A percentile compares a stretch with the other conserved stretches of the same genome.
These are phyloP conservation scores for Wickerhamomyces ciferrii DNA, from an alignment of 805 yeast genomes.

Conservation along the genomic window DNA sequence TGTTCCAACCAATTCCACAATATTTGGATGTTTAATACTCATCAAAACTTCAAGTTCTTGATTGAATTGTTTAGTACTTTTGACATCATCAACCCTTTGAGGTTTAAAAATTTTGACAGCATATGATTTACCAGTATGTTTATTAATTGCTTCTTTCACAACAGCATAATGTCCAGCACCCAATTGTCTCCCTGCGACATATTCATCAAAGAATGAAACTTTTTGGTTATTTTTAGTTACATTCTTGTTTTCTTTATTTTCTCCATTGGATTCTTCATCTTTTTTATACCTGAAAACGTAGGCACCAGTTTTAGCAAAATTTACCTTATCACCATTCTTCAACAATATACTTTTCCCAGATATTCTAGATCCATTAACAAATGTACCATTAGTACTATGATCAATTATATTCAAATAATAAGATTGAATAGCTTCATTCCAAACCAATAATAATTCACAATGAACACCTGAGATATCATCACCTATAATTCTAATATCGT, in stretches of 20 bases:
- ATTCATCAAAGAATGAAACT: constrained; percentile 49
- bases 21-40: constrained; percentile 64
- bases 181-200: constrained; percentile 44
- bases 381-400: constrained; percentile 58
- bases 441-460: constrained; percentile 44
- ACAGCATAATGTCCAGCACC: constrained; percentile 81
- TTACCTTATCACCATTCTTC: constrained; percentile 58
- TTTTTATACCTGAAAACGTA: constrained; percentile 41
- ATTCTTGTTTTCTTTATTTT: constrained; percentile 13
- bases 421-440: constrained; percentile 28
- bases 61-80: constrained; percentile 39
- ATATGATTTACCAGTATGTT: constrained; percentile 51
- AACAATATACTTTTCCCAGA: constrained; percentile 43
- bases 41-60: constrained; percentile 65
- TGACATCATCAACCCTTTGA: constrained; percentile 34
- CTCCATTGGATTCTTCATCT: constrained; percentile 7
- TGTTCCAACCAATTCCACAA: constrained; percentile 58
- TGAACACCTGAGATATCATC: constrained; percentile 64
- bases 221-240: constrained; percentile 7
- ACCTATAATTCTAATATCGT: constrained; percentile 50
- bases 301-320: constrained; percentile 50
- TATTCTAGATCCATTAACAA: constrained; percentile 51
- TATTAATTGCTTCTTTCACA: constrained; percentile 64
- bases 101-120: constrained; percentile 77
- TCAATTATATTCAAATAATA: constrained; percentile 46